phyloP scores from a whole-genome alignment of 441 rosid species.

The Lagerstroemia fauriei region DNA sequence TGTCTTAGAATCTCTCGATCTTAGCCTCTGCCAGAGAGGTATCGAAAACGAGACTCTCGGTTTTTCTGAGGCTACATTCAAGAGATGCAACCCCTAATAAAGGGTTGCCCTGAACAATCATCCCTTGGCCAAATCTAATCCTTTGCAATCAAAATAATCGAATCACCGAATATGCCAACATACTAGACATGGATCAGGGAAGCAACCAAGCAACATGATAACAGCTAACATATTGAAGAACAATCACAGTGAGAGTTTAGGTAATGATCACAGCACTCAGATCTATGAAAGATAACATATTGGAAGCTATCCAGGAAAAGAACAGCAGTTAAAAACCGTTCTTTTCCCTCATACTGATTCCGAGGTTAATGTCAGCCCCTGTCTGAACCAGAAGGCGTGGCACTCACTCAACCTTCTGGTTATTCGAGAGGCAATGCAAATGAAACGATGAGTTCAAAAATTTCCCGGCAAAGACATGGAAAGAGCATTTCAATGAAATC shows the following conservation, averaged over 20 bases:
- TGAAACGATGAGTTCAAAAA: no score
- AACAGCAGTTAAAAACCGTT: constrained; percentile 12
- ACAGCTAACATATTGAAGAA: no score
- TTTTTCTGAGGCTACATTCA: neutral
- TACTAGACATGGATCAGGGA: no score
- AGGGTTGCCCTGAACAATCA: neutral
- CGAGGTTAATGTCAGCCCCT: constrained; percentile 40
- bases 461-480: neutral
- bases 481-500: neutral
- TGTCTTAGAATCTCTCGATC: no score
- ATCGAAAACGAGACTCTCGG: no score
- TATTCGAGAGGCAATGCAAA: constrained; percentile 50
- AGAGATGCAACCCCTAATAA: neutral
- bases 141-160: neutral
- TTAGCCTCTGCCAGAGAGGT: no score
- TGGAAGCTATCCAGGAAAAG: constrained; percentile 36
- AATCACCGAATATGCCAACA: no score
- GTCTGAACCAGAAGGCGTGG: constrained; percentile 56
- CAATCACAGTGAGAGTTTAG: neutral
- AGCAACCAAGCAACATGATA: no score
- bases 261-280: neutral
- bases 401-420: constrained; percentile 37
- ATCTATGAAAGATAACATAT: neutral
- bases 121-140: neutral
- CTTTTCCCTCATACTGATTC: constrained; percentile 40